A percentile compares a stretch with the other conserved stretches of the same genome.
Conservation (phyloP, 495 filamentous ascomycete genomes). For the Aspergillus carlsbadensis region DNA sequence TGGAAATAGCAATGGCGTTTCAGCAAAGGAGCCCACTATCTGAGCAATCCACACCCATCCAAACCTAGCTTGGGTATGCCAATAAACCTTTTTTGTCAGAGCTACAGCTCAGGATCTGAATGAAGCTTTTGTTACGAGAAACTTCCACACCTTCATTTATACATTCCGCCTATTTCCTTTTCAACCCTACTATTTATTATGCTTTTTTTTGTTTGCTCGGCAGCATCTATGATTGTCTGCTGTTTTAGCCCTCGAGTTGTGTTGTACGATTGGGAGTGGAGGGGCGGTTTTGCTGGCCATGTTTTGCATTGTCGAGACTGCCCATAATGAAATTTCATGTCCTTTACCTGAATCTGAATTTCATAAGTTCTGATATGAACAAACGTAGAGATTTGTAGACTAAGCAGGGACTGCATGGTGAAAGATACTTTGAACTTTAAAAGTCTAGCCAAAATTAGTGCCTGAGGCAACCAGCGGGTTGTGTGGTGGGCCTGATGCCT, state of each 20-base stretch:
- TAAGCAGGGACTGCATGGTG: too few species aligned
- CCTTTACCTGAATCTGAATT: too few species aligned
- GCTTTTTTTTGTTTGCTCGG: slow-evolving; percentile 4
- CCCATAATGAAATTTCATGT: neutral
- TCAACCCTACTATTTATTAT: neutral
- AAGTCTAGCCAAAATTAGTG: neutral
- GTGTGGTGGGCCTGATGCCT: slow-evolving; percentile 15
- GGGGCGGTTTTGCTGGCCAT: slow-evolving; percentile 6
- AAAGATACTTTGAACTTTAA: neutral
- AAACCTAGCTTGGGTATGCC: neutral
- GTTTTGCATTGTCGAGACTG: neutral
- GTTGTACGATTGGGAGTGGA: slow-evolving; percentile 16
- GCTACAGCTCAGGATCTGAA: slow-evolving; percentile 8
- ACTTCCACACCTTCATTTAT: slow-evolving; percentile 13
- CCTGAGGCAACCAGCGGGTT: neutral
- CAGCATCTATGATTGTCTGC: slow-evolving; percentile 9
- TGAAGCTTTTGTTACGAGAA: slow-evolving; percentile 15
- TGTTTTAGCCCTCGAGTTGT: slow-evolving; percentile 23
- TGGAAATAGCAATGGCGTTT: slow-evolving; percentile 31
- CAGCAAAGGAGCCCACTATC: slow-evolving; percentile 37
- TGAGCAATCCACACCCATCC: slow-evolving; percentile 18
- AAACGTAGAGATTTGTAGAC: too few species aligned
- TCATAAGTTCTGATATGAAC: too few species aligned
- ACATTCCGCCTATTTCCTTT: slow-evolving; percentile 2
- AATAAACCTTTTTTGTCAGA: neutral